Evolutionary conservation across 768 basidiomycete genomes (phyloP).

Genomic region (Rhizopogon sp.): DNA sequence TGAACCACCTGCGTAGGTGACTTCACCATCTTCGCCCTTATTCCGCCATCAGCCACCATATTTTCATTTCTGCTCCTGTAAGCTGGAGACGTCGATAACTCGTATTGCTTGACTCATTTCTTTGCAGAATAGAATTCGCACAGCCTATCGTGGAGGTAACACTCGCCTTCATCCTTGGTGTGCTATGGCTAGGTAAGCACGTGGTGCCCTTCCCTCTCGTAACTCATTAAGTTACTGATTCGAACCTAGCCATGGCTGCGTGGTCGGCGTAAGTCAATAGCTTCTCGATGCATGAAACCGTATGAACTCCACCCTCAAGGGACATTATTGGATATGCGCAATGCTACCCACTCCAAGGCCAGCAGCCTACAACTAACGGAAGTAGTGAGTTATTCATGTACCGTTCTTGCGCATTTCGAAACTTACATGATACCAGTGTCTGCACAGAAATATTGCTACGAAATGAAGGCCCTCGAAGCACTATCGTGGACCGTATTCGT

Average conservation of each 20-base stretch:
- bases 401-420: not conserved
- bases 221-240: conserved; percentile 6
- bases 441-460: conserved; percentile 57
- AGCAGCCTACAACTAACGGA: conserved; percentile 48
- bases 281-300: not conserved
- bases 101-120: not conserved
- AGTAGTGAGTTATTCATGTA: conserved; percentile 36
- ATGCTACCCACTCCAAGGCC: conserved; percentile 46
- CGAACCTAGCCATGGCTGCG: conserved; percentile 59
- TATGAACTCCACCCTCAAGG: conserved; percentile 29
- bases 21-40: conserved; percentile 64
- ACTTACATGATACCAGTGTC: conserved; percentile 39
- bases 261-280: conserved; percentile 57
- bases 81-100: conserved; percentile 14
- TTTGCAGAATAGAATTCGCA: conserved; percentile 60
- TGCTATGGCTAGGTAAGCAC: conserved; percentile 65
- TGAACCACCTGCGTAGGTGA: conserved; percentile 39
- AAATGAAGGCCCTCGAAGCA: conserved; percentile 76
- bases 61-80: conserved; percentile 57
- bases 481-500: conserved; percentile 75
- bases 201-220: not conserved
- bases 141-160: conserved; percentile 60
- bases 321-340: conserved; percentile 66
- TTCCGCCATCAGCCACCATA: conserved; percentile 63
- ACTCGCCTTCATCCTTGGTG: conserved; percentile 47